Base-by-base conservation (phyloP, 768 basidiomycete species). In the Psilocybe cubensis region DNA sequence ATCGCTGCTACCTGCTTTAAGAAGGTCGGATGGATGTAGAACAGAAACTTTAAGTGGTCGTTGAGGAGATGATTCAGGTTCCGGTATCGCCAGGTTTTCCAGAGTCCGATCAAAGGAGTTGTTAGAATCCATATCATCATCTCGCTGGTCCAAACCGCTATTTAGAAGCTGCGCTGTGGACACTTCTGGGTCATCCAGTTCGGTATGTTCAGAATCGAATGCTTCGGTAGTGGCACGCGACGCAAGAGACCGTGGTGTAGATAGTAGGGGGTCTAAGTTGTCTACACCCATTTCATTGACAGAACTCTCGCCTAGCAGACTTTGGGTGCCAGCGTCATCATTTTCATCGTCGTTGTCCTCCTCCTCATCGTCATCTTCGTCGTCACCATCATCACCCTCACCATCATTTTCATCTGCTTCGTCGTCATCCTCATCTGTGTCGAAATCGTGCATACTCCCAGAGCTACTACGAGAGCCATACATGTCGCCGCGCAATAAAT, bases 401-500 rank as follows among this genome's bases (percentile, higher is more conserved):
- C 66, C 72, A n/a, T 72, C 77, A 23, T 75, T 74, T 3, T 66
- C 69, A 3, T 71, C 74, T 11, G 65, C 73, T 10, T 71, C 75
- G 20, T 63, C 59, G 6, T 59, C 63, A 21, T 65, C 66, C 14
- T 61, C 60, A 9, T 59, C 64, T 24, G 63, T 65, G n/a, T 62
- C 66, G 20, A 51, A 56, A 21, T 64, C 72, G 0, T 76, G 80
- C 42, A 76, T 65, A 33, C 83, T 87, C 41, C 76, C 80, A 2
- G 87, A 87, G 14, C 85, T 81, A 63, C 87, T 92, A 23, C 78
- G 75, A 17, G 79, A 78, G 17, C 73, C 66, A 27, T 73, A 75
- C n/a, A 72, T 52, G 47, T 80, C 83, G 7, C 78, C 79, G 48
- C 80, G 78, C 1, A 76, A 74, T 43, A 94, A 72, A 63, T 91